Evolutionary conservation across 2,329 filamentous ascomycete species (phyloP).

Genomic region (Penicillium sp.): DNA sequence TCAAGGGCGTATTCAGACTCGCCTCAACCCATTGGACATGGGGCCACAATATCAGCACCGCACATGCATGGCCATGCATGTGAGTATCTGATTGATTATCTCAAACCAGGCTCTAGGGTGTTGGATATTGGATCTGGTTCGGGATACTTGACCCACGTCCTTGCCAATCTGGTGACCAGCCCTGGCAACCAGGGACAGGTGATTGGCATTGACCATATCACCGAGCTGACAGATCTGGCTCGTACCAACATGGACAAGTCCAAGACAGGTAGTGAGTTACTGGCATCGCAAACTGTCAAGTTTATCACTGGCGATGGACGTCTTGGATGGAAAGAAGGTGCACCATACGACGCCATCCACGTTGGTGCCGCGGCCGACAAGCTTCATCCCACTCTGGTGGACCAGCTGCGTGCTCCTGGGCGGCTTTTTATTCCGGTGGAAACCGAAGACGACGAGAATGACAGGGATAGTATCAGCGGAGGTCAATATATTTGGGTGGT

Average conservation of each 20-base stretch:
- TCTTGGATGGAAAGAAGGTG: slow-evolving; percentile 58
- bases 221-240: slow-evolving; percentile 60
- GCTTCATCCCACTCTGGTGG: slow-evolving; percentile 68
- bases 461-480: slow-evolving; percentile 18
- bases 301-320: slow-evolving; percentile 76
- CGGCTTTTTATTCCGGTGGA: slow-evolving; percentile 66
- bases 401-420: slow-evolving; percentile 76
- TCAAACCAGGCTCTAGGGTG: slow-evolving; percentile 55
- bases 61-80: slow-evolving; percentile 69
- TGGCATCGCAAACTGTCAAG: slow-evolving; percentile 62
- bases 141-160: slow-evolving; percentile 82
- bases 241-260: slow-evolving; percentile 65
- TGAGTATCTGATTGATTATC: slow-evolving; percentile 59
- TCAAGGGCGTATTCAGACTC: slow-evolving; percentile 68
- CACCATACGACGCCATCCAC: slow-evolving; percentile 87
- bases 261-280: slow-evolving; percentile 54
- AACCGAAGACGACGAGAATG: slow-evolving; percentile 34
- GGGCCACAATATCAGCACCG: slow-evolving; percentile 68
- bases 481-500: slow-evolving; percentile 62
- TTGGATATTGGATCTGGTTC: slow-evolving; percentile 74
- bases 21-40: slow-evolving; percentile 65
- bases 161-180: slow-evolving; percentile 68
- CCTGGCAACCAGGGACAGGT: slow-evolving; percentile 47
- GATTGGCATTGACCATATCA: slow-evolving; percentile 73
- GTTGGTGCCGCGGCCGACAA: slow-evolving; percentile 81